Evolutionary conservation across 208 protist genomes (phyloP).

Genomic region (Wallacemonas rigidus): DNA sequence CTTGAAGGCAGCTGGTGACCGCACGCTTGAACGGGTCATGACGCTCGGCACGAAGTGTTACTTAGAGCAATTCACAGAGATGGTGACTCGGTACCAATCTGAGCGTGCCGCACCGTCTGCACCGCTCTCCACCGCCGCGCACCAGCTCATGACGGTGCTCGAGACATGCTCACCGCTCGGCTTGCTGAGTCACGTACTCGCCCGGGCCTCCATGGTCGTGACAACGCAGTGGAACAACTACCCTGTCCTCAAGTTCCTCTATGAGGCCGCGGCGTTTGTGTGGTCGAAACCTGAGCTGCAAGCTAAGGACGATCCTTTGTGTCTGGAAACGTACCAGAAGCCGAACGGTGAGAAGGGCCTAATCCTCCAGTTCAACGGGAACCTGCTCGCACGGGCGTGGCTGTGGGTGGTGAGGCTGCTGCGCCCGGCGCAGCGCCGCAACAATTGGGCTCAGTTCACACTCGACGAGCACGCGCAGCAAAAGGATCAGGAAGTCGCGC

Average conservation of each 20-base stretch:
- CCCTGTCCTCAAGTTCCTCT: constrained; percentile 68
- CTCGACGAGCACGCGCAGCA: constrained; percentile 50
- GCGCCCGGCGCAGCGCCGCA: constrained; percentile 27
- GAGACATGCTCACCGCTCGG: neutral
- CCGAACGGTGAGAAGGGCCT: constrained; percentile 41
- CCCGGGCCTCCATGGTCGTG: constrained; percentile 30
- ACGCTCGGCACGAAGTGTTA: constrained; percentile 50
- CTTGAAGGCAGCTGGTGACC: constrained; percentile 72
- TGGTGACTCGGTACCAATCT: constrained; percentile 26
- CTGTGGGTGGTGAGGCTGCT: constrained; percentile 44
- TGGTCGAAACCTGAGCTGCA: constrained; percentile 32
- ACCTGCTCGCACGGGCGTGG: constrained; percentile 41
- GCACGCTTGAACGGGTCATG: constrained; percentile 68
- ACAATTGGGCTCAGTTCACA: constrained; percentile 61
- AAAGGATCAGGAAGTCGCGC: constrained; percentile 40
- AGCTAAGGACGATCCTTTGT: constrained; percentile 24
- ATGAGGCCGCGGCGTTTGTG: constrained; percentile 49
- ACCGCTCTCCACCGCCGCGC: constrained; percentile 7
- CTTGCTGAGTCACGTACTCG: constrained; percentile 22
- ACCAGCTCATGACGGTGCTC: neutral
- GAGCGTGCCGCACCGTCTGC: constrained; percentile 6
- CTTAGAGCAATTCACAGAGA: constrained; percentile 49
- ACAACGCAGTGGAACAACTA: constrained; percentile 68
- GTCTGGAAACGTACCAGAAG: constrained; percentile 34
- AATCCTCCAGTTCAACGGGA: constrained; percentile 36